Evolutionary conservation across 768 basidiomycete species (phyloP), one percentile per base, ranked within the genome.

Genomic region (Kwoniella mangroviensis): DNA sequence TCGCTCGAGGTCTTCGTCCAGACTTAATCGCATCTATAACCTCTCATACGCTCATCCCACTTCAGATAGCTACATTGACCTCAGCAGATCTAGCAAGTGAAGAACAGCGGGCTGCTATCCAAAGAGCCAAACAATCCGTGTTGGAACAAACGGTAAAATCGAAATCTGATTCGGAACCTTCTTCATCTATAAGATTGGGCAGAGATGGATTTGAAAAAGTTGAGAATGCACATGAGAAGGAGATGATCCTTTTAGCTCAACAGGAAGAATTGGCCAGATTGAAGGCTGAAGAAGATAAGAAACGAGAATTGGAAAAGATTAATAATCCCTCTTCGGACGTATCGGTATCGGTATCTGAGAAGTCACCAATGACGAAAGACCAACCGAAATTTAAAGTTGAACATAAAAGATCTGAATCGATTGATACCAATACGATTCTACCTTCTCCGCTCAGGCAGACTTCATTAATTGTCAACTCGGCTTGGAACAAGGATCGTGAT

Each of bases 171-270:
- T 34, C 49, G 11, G 54, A 21, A n/a, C 21, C 24, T 21, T 54
- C 58, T 0, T n/a, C 65, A 3, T 58, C 70, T 3, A 71, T 80
- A n/a, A 57, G 75, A 24, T 34, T 80, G 3, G 79, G 77, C 21
- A 42, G 79, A 54, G 79, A 80, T 61, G 79, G 79, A 11, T 70
- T 78, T 45, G 79, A 80, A 52, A 68, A 66, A 41, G 79, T 70
- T 15, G 79, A 72, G 28, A 70, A 75, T 65, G 51, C 40, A 43
- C 67, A 53, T 55, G 70, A 71, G 53, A 77, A 71, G 55, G 73
- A 72, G 69, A 73, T 73, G 67, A 66, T 28, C 13, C 10, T 51
- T 22, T 19, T 78, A 22, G 53, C 59, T 53, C 43, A 57, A 53
- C 71, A 69, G 22, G 69, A 75, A 54, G 63, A 69, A 56, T 63